Percentiles rank a stretch among this genome's conserved stretches.
Evolutionary conservation across 2,329 filamentous ascomycete species (phyloP).

Genomic region (Teratosphaeria gauchensis): DNA sequence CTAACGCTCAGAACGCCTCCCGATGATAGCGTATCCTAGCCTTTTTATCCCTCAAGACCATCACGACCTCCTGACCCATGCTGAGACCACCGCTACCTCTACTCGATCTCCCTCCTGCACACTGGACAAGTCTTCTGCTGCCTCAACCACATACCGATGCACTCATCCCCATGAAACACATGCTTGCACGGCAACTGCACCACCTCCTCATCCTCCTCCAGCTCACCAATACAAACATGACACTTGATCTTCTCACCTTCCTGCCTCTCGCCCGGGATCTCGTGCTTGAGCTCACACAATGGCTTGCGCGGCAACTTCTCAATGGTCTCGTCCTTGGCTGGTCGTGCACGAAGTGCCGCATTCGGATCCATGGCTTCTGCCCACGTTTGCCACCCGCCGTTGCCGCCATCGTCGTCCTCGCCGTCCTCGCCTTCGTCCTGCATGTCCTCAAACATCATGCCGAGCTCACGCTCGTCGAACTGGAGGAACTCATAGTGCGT

Average conservation of each 20-base stretch:
- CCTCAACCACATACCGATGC: not conserved
- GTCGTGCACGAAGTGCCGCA: slow-evolving; percentile 1
- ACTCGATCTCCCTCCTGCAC: not conserved
- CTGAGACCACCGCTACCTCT: not conserved
- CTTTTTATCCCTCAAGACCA: not conserved
- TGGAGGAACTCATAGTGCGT: slow-evolving; percentile 15
- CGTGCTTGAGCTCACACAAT: not conserved
- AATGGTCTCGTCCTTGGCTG: not conserved
- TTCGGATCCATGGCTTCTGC: slow-evolving; percentile 18
- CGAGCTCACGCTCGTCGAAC: slow-evolving; percentile 22
- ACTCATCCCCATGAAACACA: not conserved
- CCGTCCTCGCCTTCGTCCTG: slow-evolving; percentile 5
- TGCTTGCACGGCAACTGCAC: not conserved
- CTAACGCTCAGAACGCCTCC: not conserved
- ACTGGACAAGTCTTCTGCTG: not conserved
- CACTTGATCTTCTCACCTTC: not conserved
- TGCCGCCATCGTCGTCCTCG: slow-evolving; percentile 1
- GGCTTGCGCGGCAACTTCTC: not conserved
- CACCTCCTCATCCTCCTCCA: not conserved
- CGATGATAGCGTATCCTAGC: not conserved
- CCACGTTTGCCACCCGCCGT: slow-evolving; percentile 12
- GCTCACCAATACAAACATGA: not conserved
- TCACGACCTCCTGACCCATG: too few species aligned
- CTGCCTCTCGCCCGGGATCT: not conserved
- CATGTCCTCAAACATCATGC: slow-evolving; percentile 17